phyloP scores from a whole-genome alignment of 768 basidiomycete species.

The Lactarius akahatsu region DNA sequence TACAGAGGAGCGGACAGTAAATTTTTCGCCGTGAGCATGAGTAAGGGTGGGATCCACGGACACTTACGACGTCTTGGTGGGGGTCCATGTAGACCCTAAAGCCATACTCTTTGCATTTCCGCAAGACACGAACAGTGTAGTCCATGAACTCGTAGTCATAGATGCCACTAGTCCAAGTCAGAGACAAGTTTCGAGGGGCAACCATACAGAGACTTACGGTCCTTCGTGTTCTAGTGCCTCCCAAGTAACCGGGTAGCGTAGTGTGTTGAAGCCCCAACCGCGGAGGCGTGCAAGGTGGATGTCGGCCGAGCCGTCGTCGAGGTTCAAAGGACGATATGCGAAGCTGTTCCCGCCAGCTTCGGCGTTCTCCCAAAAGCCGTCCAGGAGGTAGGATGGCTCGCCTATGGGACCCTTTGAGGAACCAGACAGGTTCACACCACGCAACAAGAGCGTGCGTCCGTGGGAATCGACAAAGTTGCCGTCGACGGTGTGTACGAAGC shows the following conservation, averaged over 20 bases:
- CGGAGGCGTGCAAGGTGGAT: conserved; percentile 80
- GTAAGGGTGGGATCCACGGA: not conserved
- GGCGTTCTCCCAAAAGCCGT: conserved; percentile 81
- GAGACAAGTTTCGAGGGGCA: too few species aligned
- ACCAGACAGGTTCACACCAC: conserved; percentile 94
- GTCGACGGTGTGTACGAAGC: conserved; percentile 64
- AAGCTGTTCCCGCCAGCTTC: conserved; percentile 71
- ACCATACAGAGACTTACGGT: conserved; percentile 64
- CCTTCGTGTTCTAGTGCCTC: conserved; percentile 91
- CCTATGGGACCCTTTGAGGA: conserved; percentile 81
- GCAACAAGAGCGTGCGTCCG: conserved; percentile 76
- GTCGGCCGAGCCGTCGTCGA: conserved; percentile 85
- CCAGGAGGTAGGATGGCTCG: conserved; percentile 63
- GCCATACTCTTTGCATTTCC: conserved; percentile 88
- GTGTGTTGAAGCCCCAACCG: conserved; percentile 92
- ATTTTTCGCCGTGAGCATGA: conserved; percentile 6
- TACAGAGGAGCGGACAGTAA: not conserved
- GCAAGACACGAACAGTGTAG: conserved; percentile 83
- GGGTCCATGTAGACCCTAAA: conserved; percentile 94
- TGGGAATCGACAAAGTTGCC: conserved; percentile 71
- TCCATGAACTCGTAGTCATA: conserved; percentile 93
- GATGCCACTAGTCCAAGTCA: conserved; percentile 55
- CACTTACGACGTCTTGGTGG: conserved; percentile 89
- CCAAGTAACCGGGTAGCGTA: conserved; percentile 89
- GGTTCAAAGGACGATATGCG: conserved; percentile 70